Evolutionary conservation across 345 rosid genomes (phyloP).

Genomic region (Brassica incana): DNA sequence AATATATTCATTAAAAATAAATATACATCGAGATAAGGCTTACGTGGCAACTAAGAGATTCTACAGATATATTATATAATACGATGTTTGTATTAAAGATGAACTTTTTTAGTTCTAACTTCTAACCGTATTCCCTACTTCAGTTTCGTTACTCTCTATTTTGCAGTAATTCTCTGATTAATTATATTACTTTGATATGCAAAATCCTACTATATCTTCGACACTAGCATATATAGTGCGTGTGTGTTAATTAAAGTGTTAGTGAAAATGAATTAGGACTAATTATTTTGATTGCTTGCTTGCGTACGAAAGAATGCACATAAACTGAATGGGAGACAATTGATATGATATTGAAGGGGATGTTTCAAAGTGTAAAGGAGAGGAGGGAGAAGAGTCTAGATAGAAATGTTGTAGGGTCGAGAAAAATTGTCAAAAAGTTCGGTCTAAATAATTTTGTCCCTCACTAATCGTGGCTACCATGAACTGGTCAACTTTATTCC

Average conservation of each 20-base stretch:
- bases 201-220: not conserved
- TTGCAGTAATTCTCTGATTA: not conserved
- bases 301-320: not conserved
- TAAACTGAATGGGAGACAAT: not conserved
- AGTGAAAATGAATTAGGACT: not conserved
- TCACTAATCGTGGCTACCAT: slow-evolving; percentile 43
- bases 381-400: slow-evolving; percentile 20
- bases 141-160: not conserved
- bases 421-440: slow-evolving; percentile 19
- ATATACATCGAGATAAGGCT: too few species aligned
- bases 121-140: not conserved
- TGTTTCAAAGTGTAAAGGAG: slow-evolving; percentile 28
- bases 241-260: not conserved
- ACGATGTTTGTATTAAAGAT: not conserved
- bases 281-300: not conserved
- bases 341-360: slow-evolving; percentile 31
- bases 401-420: slow-evolving; percentile 37
- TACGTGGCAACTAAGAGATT: too few species aligned
- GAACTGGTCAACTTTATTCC: slow-evolving; percentile 36
- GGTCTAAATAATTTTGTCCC: slow-evolving; percentile 44
- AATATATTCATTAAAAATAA: too few species aligned
- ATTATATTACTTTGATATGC: not conserved
- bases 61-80: too few species aligned
- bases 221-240: not conserved
- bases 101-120: not conserved